These are phyloP conservation scores for Rutstroemia sp. DNA, from an alignment of 2,329 filamentous ascomycete species.

Conservation along the genomic window DNA sequence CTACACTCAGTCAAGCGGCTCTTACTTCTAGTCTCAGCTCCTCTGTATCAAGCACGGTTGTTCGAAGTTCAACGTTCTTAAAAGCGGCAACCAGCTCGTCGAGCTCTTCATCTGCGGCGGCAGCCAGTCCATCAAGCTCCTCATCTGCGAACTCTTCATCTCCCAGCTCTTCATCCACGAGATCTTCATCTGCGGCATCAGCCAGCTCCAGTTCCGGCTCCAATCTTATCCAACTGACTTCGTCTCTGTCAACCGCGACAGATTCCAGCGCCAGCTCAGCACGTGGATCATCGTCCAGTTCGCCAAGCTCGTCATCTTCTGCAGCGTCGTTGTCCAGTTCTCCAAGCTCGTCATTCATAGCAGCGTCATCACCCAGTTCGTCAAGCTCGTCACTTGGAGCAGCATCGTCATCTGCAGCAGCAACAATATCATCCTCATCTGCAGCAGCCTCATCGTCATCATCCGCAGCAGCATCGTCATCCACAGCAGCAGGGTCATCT, in stretches of 20 bases:
- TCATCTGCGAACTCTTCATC: not conserved
- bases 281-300: too few relatives aligned
- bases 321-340: too few relatives aligned
- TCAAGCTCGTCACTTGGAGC: too few relatives aligned
- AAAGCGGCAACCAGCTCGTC: not conserved
- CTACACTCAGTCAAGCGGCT: not conserved
- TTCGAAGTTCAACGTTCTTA: not conserved
- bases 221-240: not conserved
- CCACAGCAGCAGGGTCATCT: not conserved
- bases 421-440: not conserved
- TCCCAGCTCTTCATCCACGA: too few relatives aligned
- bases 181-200: not conserved
- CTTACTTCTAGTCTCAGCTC: not conserved
- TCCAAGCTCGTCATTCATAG: too few relatives aligned
- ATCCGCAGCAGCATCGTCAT: not conserved
- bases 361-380: too few relatives aligned
- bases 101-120: not conserved
- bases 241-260: not conserved
- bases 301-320: not conserved
- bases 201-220: not conserved
- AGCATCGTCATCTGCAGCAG: too few relatives aligned
- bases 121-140: not conserved
- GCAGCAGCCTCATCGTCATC: not conserved
- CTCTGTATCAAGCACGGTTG: not conserved
- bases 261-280: too few relatives aligned